Evolutionary conservation across 2,329 filamentous ascomycete genomes (phyloP), one percentile per base, ranked within the genome.

Genomic region (Colletotrichum siamense): DNA sequence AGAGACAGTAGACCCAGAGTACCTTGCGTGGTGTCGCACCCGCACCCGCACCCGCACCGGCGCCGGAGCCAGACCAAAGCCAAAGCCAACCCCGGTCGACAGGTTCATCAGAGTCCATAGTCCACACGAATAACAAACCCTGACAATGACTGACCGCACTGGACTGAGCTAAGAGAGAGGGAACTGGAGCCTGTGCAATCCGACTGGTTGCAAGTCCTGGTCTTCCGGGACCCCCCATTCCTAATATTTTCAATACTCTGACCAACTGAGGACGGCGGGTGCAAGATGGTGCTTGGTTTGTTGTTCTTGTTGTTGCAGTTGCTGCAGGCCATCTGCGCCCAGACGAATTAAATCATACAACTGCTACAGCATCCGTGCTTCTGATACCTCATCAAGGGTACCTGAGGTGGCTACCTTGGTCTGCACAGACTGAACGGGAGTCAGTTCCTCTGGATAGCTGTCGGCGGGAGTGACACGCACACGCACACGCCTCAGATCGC

Each of bases 391-490:
- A 44, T 26, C 32, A 28, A 30, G 55, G 57, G 57, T 49, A 32
- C 24, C 34, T 52, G 44, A 49, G 6, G 44, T 22, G 44, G 44
- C 44, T 49, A 49, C 44, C 44, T 49, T 49, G 44, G 44, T 12
- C 22, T 62, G 68, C 68, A 70, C 68, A 70, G 68, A 70, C 68
- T 63, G 44, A 0, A 49, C 44, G 44, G 44, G 44, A 49, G 44
- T 49, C 44, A 49, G 44, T 49, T 49, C 44, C 57, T 24, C 30
- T 26, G 26, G 57, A 39, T 18, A 32, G 49, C 57, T 70, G 59
- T 62, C 59, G 57, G 57, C 68, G 36, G 57, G 55, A 63, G 57
- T 70, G 55, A 70, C 68, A 70, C 68, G 30, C 67, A 69, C 67
- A 69, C 18, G 44, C 44, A 22, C 44, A 49, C 44, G 15, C 44